Evolutionary conservation across 228 moss, liverwort and hornwort species (phyloP).

Genomic region (Sphagnum magellanicum): DNA sequence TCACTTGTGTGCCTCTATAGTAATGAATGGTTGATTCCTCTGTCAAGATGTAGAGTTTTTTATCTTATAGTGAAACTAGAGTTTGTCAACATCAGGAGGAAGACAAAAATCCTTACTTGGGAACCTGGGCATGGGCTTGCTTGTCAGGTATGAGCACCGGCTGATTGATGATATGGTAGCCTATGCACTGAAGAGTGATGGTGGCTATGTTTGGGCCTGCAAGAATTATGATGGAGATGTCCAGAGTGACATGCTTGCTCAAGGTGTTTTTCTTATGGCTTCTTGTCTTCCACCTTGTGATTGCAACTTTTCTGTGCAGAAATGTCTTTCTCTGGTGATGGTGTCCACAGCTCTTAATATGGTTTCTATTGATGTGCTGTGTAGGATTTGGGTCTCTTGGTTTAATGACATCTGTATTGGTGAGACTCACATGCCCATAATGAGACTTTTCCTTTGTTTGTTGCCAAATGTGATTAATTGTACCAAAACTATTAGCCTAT

Average conservation of each 20-base stretch:
- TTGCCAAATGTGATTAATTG: not conserved
- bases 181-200: slow-evolving; percentile 81
- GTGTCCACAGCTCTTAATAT: not conserved
- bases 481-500: not conserved
- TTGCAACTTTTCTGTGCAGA: no score
- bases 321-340: no score
- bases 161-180: slow-evolving; percentile 99
- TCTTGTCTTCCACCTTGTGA: no score
- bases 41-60: no score
- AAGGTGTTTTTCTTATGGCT: slow-evolving; percentile 30
- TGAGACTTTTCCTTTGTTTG: not conserved
- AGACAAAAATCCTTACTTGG: not conserved
- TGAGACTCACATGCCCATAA: slow-evolving; percentile 5
- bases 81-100: no score
- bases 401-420: slow-evolving; percentile 91
- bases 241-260: slow-evolving; percentile 99
- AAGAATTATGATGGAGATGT: slow-evolving; percentile 99
- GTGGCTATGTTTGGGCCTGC: slow-evolving; percentile 95
- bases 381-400: slow-evolving; percentile 94
- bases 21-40: no score
- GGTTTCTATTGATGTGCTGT: slow-evolving; percentile 5
- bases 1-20: no score
- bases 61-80: no score
- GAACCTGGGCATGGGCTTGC: not conserved
- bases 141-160: slow-evolving; percentile 80